Conservation (phyloP, 169 alveolate genomes). For the Babesia divergens region DNA sequence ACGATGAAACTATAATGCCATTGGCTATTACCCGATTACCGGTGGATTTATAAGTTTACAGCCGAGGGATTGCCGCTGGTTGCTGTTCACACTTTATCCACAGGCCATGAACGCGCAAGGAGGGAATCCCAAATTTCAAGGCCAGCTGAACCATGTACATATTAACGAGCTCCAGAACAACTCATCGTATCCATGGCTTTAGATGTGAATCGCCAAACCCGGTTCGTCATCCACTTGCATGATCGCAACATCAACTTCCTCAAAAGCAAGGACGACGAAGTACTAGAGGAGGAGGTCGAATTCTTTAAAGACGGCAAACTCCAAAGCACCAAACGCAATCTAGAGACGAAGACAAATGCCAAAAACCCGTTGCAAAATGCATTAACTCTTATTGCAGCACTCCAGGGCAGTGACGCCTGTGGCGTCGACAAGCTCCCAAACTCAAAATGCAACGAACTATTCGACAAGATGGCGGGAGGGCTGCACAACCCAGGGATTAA, state of each 20-base stretch:
- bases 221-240: slow-evolving; percentile 42
- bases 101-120: too few species aligned
- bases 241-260: slow-evolving; percentile 33
- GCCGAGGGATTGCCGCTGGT: too few species aligned
- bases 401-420: slow-evolving; percentile 23
- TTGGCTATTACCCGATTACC: too few species aligned
- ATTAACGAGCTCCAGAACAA: too few species aligned
- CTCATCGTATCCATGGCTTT: neutral
- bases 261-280: slow-evolving; percentile 2
- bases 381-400: slow-evolving; percentile 12
- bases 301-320: slow-evolving; percentile 20
- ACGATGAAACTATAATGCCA: too few species aligned
- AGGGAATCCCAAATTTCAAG: too few species aligned
- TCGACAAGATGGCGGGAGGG: slow-evolving; percentile 67
- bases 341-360: neutral
- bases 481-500: slow-evolving; percentile 73
- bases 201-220: neutral
- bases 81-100: too few species aligned
- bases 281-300: neutral
- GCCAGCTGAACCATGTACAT: too few species aligned
- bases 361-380: neutral
- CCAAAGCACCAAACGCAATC: neutral
- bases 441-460: slow-evolving; percentile 30
- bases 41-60: too few species aligned
- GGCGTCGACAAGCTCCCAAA: slow-evolving; percentile 54